Evolutionary conservation across 2,329 filamentous ascomycete species (phyloP), one percentile per base, ranked within the genome.

Genomic region (Raffaelea deltoideospora): DNA sequence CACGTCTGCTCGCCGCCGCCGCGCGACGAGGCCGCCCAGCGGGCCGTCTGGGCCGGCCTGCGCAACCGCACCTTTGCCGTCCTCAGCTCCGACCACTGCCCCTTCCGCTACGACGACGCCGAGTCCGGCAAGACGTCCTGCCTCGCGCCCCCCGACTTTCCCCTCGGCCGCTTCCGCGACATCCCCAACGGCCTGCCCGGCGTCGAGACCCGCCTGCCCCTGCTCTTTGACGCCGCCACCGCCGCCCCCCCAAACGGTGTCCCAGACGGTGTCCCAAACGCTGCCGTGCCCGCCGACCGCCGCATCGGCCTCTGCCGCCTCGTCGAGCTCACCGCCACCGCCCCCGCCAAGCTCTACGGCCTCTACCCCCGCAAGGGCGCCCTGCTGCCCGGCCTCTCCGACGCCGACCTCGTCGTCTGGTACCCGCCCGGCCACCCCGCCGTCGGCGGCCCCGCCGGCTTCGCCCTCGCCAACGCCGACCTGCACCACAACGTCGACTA

Each of bases 401-500:
- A 75, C 50, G 70, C 70, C 1, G 70, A 76, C 50, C 49, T 75
- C 26, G 64, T 65, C 10, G 61, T 74, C 17, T 76, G 69, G 68
- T 69, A 72, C 49, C 67, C 67, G 1, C 53, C 10, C 11, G 17
- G 14, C 3, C 37, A 37, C 34, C 23, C 28, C 15, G 30, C 41
- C 22, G 34, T 34, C 5, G 35, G 37, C 11, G 36, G 37, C 44
- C 63, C 39, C 29, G 29, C 35, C 37, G 7, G 8, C 11, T 48
- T 63, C 15, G 50, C 56, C 11, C 61, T 69, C 42, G 51, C 53
- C 29, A 73, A 76, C 45, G 54, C 56, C 8, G 64, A 66, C 53
- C 49, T 77, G 43, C 72, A 78, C 50, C 72, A 77, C 48, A 61
- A 69, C 41, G 64, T 73, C 3, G 72, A 78, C 46, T 75, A 77